Evolutionary conservation across 306 rosid genomes (phyloP), one percentile per base, ranked within the genome.

Genomic region (Purshia tridentata): DNA sequence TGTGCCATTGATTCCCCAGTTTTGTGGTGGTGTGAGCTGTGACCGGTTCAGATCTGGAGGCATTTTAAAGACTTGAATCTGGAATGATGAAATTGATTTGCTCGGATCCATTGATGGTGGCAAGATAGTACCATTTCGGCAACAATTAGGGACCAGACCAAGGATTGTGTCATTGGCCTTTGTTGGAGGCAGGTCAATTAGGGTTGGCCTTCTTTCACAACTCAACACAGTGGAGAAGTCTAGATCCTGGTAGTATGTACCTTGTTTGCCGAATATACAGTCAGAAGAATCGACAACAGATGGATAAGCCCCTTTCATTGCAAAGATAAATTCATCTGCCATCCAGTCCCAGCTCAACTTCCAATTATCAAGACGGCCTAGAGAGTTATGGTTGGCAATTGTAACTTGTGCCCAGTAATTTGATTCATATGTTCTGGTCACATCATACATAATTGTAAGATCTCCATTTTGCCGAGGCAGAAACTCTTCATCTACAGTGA

Each of bases 301-400:
- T 3, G 99, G 96, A 81, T 90, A 88, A 54, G 99, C 99, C 20
- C 99, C 99, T 51, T 82, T 95, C 99, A 92, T 95, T 2, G 89
- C 0, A 56, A 1, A 62, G 69, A 95, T 95, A 61, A 95, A 92
- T 77, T 95, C 99, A 59, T 82, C 86, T 60, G 57, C 82, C 96
- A 88, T 95, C 99, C 99, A 95, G 11, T 95, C 91, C 98, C 98
- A 95, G 72, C 92, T 90, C 70, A 95, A 80, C 57, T 77, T 82
- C 99, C 99, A 95, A 69, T 87, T 80, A 74, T 95, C 98, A 86
- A 95, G 97, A 80, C 98, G 96, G 15, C 98, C 99, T 29, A 95
- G 96, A 5, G 92, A 63, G 76, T 95, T 90, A 70, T 92, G 98
- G 82, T 88, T 95, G n/a, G 84, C 69, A 7, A 95, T 92, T 10